phyloP scores from a whole-genome alignment of 2,329 filamentous ascomycete genomes.

The Penicillium capsulatum region DNA sequence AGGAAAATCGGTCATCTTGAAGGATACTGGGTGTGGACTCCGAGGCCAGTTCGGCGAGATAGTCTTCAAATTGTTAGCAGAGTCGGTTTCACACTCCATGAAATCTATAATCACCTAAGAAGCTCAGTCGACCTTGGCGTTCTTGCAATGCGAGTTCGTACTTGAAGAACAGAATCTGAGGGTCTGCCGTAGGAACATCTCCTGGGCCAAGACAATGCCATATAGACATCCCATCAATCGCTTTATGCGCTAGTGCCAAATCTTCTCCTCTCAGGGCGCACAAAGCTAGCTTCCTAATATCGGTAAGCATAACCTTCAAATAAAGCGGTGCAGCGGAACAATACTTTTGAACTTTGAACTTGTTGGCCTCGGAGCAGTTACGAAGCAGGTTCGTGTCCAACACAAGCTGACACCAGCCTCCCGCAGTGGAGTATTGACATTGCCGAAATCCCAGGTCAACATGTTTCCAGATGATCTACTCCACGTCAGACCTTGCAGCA shows the following conservation, averaged over 20 bases:
- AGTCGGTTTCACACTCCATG: too few species aligned
- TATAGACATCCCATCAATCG: too few species aligned
- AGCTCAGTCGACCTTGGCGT: not conserved
- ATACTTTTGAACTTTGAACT: conserved; percentile 64
- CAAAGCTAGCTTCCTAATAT: conserved; percentile 65
- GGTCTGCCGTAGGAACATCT: not conserved
- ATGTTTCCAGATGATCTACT: conserved; percentile 74
- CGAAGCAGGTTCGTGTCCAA: conserved; percentile 61
- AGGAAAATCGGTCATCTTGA: too few species aligned
- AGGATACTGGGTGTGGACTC: too few species aligned
- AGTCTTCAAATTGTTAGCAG: too few species aligned
- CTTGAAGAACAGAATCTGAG: not conserved
- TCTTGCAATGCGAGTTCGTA: not conserved
- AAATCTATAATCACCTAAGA: not conserved
- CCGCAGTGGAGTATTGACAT: conserved; percentile 50
- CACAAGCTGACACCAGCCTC: conserved; percentile 68
- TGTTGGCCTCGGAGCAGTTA: conserved; percentile 61
- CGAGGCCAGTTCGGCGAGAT: too few species aligned
- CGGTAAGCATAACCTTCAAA: not conserved
- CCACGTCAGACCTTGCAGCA: not conserved
- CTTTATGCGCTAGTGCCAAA: too few species aligned
- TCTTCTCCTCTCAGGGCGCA: conserved; percentile 54
- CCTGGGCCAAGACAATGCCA: not conserved
- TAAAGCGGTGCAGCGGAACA: not conserved
- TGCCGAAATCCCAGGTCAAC: conserved; percentile 55